These are phyloP conservation scores for Noccaea bulbosa DNA, from an alignment of 345 rosid species.

Conservation along the genomic window DNA sequence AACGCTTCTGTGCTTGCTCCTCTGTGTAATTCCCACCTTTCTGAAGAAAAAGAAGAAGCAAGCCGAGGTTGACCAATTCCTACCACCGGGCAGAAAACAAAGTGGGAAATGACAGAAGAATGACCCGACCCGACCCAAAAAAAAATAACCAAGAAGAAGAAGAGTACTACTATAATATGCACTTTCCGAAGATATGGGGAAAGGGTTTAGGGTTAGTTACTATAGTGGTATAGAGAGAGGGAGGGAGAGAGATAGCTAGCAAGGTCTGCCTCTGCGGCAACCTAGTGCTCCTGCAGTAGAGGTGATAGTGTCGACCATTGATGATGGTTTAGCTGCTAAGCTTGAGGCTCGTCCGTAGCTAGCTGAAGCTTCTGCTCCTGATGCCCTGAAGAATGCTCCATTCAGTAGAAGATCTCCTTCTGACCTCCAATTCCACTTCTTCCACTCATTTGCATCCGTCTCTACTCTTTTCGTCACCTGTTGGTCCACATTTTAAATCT, in stretches of 20 bases:
- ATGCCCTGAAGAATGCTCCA: slow-evolving; percentile 88
- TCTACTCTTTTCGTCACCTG: slow-evolving; percentile 95
- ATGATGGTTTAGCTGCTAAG: slow-evolving; percentile 86
- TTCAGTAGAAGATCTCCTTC: slow-evolving; percentile 86
- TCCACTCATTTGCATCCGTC: slow-evolving; percentile 59
- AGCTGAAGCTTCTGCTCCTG: slow-evolving; percentile 81
- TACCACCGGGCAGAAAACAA: slow-evolving; percentile 33
- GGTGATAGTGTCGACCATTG: slow-evolving; percentile 77
- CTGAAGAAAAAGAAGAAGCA: slow-evolving; percentile 47
- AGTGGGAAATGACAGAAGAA: slow-evolving; percentile 26
- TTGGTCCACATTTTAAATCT: slow-evolving; percentile 20
- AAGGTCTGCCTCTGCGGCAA: slow-evolving; percentile 61
- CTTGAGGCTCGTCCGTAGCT: slow-evolving; percentile 93
- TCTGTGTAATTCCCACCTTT: slow-evolving; percentile 35
- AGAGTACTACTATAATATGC: slow-evolving; percentile 46
- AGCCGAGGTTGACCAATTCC: slow-evolving; percentile 71
- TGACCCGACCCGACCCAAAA: not conserved
- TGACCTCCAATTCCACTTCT: slow-evolving; percentile 89
- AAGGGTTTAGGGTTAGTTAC: slow-evolving; percentile 26
- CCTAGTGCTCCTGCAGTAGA: slow-evolving; percentile 71
- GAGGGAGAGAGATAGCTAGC: slow-evolving; percentile 49
- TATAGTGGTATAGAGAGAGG: slow-evolving; percentile 31
- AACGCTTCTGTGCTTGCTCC: slow-evolving; percentile 80
- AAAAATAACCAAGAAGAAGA: slow-evolving; percentile 3
- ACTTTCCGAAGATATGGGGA: slow-evolving; percentile 54